A percentile compares a stretch with the other conserved stretches of the same genome.
Evolutionary conservation across 768 basidiomycete genomes (phyloP).

Genomic region (Suillus variegatus): DNA sequence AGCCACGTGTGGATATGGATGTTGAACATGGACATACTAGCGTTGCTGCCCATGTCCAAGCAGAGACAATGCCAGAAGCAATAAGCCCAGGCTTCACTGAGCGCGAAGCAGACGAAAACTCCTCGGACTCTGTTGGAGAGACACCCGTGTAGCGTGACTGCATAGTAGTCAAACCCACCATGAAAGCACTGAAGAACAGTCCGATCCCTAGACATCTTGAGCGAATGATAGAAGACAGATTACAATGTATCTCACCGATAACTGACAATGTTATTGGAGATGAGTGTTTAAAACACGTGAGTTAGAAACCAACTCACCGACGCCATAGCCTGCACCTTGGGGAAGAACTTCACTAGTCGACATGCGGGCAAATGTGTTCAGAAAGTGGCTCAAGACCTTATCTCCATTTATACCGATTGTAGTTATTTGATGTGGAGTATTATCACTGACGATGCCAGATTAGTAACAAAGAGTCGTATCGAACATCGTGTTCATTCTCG

Average conservation of each 20-base stretch:
- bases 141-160: slow-evolving; percentile 85
- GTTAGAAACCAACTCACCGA: slow-evolving; percentile 46
- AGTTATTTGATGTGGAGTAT: no score
- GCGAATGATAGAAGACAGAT: slow-evolving; percentile 8
- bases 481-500: no score
- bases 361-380: slow-evolving; percentile 10
- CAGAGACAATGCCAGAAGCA: slow-evolving; percentile 88
- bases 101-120: slow-evolving; percentile 80
- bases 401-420: background rate
- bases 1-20: background rate
- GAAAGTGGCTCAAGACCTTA: background rate
- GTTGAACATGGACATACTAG: slow-evolving; percentile 40
- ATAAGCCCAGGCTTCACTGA: slow-evolving; percentile 91
- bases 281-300: slow-evolving; percentile 4
- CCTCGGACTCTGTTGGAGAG: slow-evolving; percentile 78
- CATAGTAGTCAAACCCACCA: slow-evolving; percentile 74
- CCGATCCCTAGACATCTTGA: slow-evolving; percentile 63
- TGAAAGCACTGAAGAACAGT: slow-evolving; percentile 82
- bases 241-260: slow-evolving; percentile 41
- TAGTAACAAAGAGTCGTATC: no score
- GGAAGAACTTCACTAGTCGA: slow-evolving; percentile 50
- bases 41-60: slow-evolving; percentile 89
- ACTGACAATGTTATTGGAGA: slow-evolving; percentile 33
- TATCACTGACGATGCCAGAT: no score
- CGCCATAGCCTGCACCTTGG: slow-evolving; percentile 85